Evolutionary conservation across 805 yeast genomes (phyloP).

Genomic region (Saccharomycopsis babjevae): DNA sequence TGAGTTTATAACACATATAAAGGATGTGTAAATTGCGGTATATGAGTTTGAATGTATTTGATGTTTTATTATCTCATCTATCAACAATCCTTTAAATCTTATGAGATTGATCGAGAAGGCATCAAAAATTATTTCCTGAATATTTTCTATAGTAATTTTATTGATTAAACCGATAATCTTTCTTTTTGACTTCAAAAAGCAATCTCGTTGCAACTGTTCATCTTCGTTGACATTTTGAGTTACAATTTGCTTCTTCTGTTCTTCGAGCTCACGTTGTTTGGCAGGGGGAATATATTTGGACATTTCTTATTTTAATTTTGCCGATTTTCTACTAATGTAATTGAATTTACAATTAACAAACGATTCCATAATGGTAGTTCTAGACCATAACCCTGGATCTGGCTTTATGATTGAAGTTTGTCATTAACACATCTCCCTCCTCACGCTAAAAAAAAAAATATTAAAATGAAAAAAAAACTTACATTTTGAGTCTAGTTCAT

Average conservation of each 20-base stretch:
- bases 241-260: conserved; percentile 6
- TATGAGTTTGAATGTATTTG: conserved; percentile 33
- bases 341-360: too few relatives aligned
- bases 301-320: not conserved
- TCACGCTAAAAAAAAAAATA: too few relatives aligned
- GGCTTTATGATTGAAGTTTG: too few relatives aligned
- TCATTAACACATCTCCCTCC: too few relatives aligned
- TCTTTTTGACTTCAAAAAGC: conserved; percentile 23
- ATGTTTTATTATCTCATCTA: conserved; percentile 45
- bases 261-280: conserved; percentile 34
- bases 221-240: conserved; percentile 35
- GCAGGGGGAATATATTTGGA: conserved; percentile 44
- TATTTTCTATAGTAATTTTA: conserved; percentile 35
- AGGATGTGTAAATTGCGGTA: conserved; percentile 44
- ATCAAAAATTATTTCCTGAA: conserved; percentile 37
- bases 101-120: conserved; percentile 48
- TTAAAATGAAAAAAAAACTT: too few relatives aligned
- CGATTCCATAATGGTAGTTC: too few relatives aligned
- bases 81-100: conserved; percentile 52
- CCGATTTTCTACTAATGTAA: too few relatives aligned
- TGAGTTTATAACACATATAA: conserved; percentile 52
- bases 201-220: conserved; percentile 30
- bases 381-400: too few relatives aligned
- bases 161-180: conserved; percentile 40
- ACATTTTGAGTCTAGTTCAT: too few relatives aligned